Conservation (phyloP, 352 stramenopile genomes). For the Salisapilia sapeloensis region DNA sequence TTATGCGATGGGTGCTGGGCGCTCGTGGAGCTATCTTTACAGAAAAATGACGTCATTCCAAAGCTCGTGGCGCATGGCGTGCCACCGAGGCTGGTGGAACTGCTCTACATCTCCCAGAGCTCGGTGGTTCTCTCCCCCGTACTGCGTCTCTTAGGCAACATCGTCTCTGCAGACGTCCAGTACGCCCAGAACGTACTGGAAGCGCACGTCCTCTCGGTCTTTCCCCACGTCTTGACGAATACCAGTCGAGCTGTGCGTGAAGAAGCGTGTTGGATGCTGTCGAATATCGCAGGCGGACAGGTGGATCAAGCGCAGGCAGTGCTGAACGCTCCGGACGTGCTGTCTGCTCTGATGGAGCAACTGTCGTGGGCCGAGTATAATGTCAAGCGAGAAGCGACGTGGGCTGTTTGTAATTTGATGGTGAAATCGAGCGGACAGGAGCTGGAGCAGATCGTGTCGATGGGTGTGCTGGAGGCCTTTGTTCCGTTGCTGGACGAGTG, state of each 20-base stretch:
- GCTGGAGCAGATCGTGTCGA: constrained; percentile 38
- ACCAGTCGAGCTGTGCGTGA: constrained; percentile 64
- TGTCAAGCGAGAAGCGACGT: constrained; percentile 72
- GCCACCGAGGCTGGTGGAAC: constrained; percentile 55
- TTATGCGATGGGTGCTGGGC: constrained; percentile 76
- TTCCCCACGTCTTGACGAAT: constrained; percentile 67
- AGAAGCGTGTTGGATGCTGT: constrained; percentile 79
- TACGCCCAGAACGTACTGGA: constrained; percentile 67
- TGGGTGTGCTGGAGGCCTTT: constrained; percentile 63
- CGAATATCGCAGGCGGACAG: constrained; percentile 65
- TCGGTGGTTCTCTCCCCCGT: constrained; percentile 70
- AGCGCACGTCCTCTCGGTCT: constrained; percentile 58
- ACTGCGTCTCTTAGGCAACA: constrained; percentile 61
- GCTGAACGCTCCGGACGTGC: constrained; percentile 48
- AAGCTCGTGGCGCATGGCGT: constrained; percentile 42
- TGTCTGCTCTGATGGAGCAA: constrained; percentile 52
- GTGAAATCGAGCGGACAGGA: constrained; percentile 42
- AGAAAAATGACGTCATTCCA: constrained; percentile 40
- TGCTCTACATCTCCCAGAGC: constrained; percentile 71
- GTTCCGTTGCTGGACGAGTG: constrained; percentile 60
- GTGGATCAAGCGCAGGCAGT: constrained; percentile 57
- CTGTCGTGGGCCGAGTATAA: constrained; percentile 78
- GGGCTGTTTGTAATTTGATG: constrained; percentile 78
- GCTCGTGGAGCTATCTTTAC: constrained; percentile 67
- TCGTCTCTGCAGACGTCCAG: constrained; percentile 59